These are phyloP conservation scores for Ajuga chamaepitys DNA, from an alignment of 257 asterid species.

Conservation along the genomic window DNA sequence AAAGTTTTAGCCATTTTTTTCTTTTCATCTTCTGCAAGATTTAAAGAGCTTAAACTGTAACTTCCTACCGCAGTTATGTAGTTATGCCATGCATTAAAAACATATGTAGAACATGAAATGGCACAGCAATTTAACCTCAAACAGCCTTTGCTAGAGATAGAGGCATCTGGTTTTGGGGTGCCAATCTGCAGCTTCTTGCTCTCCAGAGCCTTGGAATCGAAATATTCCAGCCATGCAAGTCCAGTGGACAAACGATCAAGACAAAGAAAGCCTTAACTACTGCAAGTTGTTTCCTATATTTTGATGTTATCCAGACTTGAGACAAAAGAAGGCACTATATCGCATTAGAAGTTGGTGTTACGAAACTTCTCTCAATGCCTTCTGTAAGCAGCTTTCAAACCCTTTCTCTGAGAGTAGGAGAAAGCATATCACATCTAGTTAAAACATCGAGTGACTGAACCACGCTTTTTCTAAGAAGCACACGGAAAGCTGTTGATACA, in stretches of 20 bases:
- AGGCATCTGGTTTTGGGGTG: conserved; percentile 80
- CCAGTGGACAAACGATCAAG: not conserved
- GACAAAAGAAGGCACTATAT: not conserved
- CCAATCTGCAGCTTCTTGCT: conserved; percentile 89
- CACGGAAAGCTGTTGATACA: conserved; percentile 43
- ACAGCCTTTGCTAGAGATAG: conserved; percentile 87
- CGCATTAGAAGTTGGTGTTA: not conserved
- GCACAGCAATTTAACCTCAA: conserved; percentile 40
- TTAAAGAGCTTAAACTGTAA: too few species aligned
- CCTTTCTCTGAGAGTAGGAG: conserved; percentile 58
- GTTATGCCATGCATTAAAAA: too few species aligned
- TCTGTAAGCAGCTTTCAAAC: conserved; percentile 32
- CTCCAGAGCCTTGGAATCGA: conserved; percentile 81
- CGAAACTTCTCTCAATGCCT: conserved; percentile 9
- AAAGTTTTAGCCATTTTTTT: not conserved
- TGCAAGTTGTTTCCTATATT: not conserved
- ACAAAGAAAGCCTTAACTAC: not conserved
- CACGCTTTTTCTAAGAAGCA: conserved; percentile 45
- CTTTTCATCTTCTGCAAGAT: not conserved
- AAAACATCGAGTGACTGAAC: conserved; percentile 53
- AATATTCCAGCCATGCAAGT: conserved; percentile 36
- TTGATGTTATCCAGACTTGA: not conserved
- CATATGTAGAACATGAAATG: not conserved
- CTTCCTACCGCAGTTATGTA: too few species aligned
- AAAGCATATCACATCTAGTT: conserved; percentile 36